Base-by-base conservation (phyloP, 495 filamentous ascomycete species). In the Penicillium lagena region DNA sequence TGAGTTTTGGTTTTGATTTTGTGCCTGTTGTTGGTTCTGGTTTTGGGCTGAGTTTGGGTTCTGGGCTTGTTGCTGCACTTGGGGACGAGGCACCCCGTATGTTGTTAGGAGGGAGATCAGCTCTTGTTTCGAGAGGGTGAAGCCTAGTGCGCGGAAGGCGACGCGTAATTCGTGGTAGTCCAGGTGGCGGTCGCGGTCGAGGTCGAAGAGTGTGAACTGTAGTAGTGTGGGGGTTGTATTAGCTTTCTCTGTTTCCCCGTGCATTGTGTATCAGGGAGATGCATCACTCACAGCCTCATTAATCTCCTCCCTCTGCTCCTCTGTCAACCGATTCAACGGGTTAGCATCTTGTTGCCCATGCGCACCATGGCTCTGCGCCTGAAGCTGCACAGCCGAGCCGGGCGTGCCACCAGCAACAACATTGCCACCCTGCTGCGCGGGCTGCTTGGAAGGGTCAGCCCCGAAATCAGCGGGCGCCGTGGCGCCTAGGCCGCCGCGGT, bases 101-200 rank as follows among this genome's bases (percentile, higher is more conserved):
- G 79, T 79, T 41, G 81, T 83, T 12, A 95, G 78, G 45, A 90
- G 76, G 37, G 70, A 64, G 54, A 89, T 79, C 40, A 95, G 85
- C 58, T 94, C 89, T 52, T 80, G 64, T 67, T 94, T 94, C 27
- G 85, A 78, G 35, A 89, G 78, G 42, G 89, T 90, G 76, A 97
- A 97, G 52, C 91, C 91, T 12, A 97, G 82, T 7, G 91, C 91
- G 70, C 94, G 93, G 61, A 96, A 88, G 47, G 93, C 89, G 72
- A 96, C 94, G 72, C 93, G 90, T 62, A 97, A 87, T 66, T 97
- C 91, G 66, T 95, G 90, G 79, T 96, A 96, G 66, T 96, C 90
- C 52, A 97, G 89, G 55, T 86, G 78, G 41, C 81, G 77, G 72
- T 97, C 90, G 68, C 91, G 90, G 77, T 97, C 93, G 46, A 95